Percentiles rank a stretch among this genome's conserved stretches.
Evolutionary conservation across 345 rosid genomes (phyloP).

Genomic region (Acer saccharum): DNA sequence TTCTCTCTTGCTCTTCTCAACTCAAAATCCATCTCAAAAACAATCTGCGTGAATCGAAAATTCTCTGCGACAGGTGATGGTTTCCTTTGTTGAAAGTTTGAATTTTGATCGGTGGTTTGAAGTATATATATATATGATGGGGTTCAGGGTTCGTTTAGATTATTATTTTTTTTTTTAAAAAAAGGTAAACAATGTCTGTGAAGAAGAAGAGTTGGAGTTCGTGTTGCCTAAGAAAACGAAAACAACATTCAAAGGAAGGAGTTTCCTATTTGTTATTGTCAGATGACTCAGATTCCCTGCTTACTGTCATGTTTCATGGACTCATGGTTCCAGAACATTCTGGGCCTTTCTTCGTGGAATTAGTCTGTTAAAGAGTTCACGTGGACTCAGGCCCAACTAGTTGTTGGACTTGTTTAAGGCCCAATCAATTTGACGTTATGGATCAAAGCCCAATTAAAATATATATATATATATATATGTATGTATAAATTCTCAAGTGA

Average conservation of each 20-base stretch:
- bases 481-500: no score
- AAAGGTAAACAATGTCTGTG: not conserved
- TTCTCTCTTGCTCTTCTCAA: conserved; percentile 88
- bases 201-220: conserved; percentile 6
- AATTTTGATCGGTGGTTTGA: no score
- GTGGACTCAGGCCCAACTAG: not conserved
- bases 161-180: no score
- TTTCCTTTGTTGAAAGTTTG: not conserved
- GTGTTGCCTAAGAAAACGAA: conserved; percentile 5
- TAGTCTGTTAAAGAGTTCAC: not conserved
- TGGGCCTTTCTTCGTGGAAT: conserved; percentile 28
- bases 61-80: not conserved
- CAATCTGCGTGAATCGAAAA: not conserved
- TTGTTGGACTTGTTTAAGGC: no score
- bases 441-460: no score
- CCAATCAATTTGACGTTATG: no score
- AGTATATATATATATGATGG: no score
- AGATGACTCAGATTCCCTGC: no score
- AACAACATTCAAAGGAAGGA: no score
- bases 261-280: no score
- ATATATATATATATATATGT: no score
- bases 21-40: conserved; percentile 76
- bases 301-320: no score
- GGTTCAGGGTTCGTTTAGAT: not conserved
- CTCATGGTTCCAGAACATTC: conserved; percentile 30